phyloP scores from a whole-genome alignment of 345 rosid genomes.

The Pugionium dolabratum region DNA sequence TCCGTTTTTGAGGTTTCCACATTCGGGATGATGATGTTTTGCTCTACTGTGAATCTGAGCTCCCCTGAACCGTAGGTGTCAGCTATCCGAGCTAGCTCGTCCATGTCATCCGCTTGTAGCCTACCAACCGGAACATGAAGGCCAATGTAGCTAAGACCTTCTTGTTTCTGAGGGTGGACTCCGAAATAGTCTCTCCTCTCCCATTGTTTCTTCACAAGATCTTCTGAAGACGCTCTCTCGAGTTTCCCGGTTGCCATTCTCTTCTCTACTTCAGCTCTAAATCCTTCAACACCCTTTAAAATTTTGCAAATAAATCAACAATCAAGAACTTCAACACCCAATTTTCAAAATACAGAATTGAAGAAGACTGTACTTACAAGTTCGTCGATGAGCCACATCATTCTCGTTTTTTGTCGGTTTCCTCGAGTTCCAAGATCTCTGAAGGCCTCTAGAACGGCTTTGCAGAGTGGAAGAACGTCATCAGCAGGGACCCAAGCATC shows the following conservation, averaged over 20 bases:
- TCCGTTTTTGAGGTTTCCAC: constrained; percentile 68
- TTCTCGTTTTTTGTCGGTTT: constrained; percentile 87
- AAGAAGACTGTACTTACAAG: constrained; percentile 54
- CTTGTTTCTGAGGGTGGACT: constrained; percentile 84
- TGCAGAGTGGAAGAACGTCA: constrained; percentile 70
- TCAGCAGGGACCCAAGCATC: constrained; percentile 93
- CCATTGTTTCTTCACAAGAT: constrained; percentile 74
- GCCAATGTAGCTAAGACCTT: constrained; percentile 80
- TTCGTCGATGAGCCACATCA: constrained; percentile 99
- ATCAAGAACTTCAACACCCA: neutral
- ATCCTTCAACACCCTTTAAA: constrained; percentile 80
- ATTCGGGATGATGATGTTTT: constrained; percentile 86
- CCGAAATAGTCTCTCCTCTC: constrained; percentile 81
- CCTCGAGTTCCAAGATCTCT: constrained; percentile 93
- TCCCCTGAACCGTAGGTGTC: constrained; percentile 83
- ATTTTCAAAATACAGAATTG: neutral
- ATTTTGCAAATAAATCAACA: neutral
- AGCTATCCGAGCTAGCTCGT: constrained; percentile 73
- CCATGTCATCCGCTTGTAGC: constrained; percentile 91
- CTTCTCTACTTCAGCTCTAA: constrained; percentile 71
- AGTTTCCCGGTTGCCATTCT: constrained; percentile 68
- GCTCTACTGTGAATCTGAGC: constrained; percentile 88
- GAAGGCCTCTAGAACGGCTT: constrained; percentile 75
- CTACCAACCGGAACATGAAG: constrained; percentile 90
- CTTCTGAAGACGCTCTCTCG: constrained; percentile 67